Conservation (phyloP, 495 filamentous ascomycete genomes). For the Talaromyces stipitatus region DNA sequence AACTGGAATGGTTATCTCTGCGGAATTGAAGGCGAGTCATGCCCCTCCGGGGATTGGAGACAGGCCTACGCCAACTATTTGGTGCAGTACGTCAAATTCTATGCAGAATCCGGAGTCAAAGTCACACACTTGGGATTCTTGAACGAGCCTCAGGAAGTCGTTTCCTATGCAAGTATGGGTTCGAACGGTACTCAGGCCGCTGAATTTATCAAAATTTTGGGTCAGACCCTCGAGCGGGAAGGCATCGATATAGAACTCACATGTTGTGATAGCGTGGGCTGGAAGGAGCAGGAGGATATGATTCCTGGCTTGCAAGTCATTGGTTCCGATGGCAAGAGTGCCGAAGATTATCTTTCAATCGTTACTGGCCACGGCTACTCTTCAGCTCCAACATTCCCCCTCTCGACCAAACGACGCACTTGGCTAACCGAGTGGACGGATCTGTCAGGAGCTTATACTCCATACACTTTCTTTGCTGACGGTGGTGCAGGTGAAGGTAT, state of each 20-base stretch:
- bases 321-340: background rate
- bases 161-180: slow-evolving; percentile 8
- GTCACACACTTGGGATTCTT: slow-evolving; percentile 48
- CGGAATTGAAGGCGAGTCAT: slow-evolving; percentile 35
- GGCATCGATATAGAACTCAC: slow-evolving; percentile 33
- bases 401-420: slow-evolving; percentile 28
- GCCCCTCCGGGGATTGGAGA: slow-evolving; percentile 44
- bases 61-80: slow-evolving; percentile 49
- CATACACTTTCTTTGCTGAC: slow-evolving; percentile 36
- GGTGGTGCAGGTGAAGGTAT: slow-evolving; percentile 42
- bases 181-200: slow-evolving; percentile 36
- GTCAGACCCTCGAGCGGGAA: slow-evolving; percentile 25
- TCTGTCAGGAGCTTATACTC: slow-evolving; percentile 36
- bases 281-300: slow-evolving; percentile 28
- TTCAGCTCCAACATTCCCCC: slow-evolving; percentile 24
- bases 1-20: slow-evolving; percentile 37
- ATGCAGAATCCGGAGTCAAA: slow-evolving; percentile 38
- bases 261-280: slow-evolving; percentile 48
- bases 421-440: slow-evolving; percentile 47
- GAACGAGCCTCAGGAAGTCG: slow-evolving; percentile 44
- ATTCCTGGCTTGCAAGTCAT: slow-evolving; percentile 20
- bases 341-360: slow-evolving; percentile 26
- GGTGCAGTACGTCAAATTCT: slow-evolving; percentile 45
- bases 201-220: slow-evolving; percentile 39
- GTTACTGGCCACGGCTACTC: slow-evolving; percentile 46